These are phyloP conservation scores for Botrytis paeoniae DNA, from an alignment of 2,329 filamentous ascomycete genomes.

Conservation along the genomic window DNA sequence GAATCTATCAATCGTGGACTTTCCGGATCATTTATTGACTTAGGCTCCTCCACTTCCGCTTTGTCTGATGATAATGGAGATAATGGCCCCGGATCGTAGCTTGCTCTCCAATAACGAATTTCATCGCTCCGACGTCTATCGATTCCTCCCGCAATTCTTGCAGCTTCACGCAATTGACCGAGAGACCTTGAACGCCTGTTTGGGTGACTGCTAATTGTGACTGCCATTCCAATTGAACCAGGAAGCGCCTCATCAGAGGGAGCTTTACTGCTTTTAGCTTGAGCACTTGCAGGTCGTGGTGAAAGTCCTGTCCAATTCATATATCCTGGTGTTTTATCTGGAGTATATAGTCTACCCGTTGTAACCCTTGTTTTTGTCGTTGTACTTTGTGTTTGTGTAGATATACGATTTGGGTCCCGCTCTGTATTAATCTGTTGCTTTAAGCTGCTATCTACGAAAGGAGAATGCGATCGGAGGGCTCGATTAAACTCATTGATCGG, in stretches of 20 bases:
- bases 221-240: conserved; percentile 55
- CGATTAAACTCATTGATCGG: conserved; percentile 60
- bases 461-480: conserved; percentile 59
- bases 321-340: conserved; percentile 42
- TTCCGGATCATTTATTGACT: conserved; percentile 37
- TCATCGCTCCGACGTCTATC: conserved; percentile 58
- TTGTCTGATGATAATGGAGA: conserved; percentile 51
- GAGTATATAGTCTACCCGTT: conserved; percentile 43
- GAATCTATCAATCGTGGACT: conserved; percentile 22
- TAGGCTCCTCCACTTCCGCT: conserved; percentile 40
- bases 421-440: conserved; percentile 44
- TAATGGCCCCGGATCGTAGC: conserved; percentile 51
- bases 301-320: conserved; percentile 53
- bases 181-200: conserved; percentile 59
- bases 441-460: conserved; percentile 53
- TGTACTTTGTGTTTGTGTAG: conserved; percentile 42
- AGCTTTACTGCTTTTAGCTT: conserved; percentile 48
- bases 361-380: conserved; percentile 40
- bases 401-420: conserved; percentile 48
- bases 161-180: conserved; percentile 50
- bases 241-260: conserved; percentile 30
- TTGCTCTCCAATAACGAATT: conserved; percentile 62
- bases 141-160: conserved; percentile 35
- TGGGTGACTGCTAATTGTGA: conserved; percentile 52
- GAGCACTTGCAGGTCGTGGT: conserved; percentile 59